Base-by-base conservation (phyloP, 805 yeast species). In the Cyberlindnera bimundalis region DNA sequence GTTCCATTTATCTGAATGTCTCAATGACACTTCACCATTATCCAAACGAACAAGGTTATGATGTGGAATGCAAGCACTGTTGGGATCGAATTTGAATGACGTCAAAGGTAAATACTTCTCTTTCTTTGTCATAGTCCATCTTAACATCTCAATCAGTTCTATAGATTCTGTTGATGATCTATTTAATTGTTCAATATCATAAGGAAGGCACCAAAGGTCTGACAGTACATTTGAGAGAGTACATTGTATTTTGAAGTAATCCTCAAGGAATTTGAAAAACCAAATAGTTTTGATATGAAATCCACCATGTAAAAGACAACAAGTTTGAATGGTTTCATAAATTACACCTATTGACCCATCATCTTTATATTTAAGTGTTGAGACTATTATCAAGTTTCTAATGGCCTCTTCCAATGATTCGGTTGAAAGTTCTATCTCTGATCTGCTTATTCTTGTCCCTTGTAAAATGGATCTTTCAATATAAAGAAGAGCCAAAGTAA, bases 271-370 rank as follows among this genome's bases (percentile, higher is more conserved):
- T 39, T 60, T 60, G 47, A 74, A 72, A 31, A 72, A 65, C 69
- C 71, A 66, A 15, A 75, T 46, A 3, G 66, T 53, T 32, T 62
- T 66, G 9, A 72, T 19, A 42, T 70, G 73, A 20, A 67, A 52
- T 1, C 71, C 74, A 13, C 79, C 79, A 42, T 61, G 64, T 32
- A 74, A 46, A 7, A 71, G 29, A 8, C 74, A 43, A 0, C 72
- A 73, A 62, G 71, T 66, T 1, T 73, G 38, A 1, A 76, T 59
- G 23, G 65, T 60, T 31, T 69, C 66, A 35, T 67, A 64, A 5
- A 71, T 48, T 2, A 39, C 30, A 40, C 1, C 72, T 66, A 50
- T 74, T 8, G 18, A 15, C 5, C 8, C 76, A 41, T 71, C 77
- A 42, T 71, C 76, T 1, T 47, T 41, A 2, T 58, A 23, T 17